Conservation (phyloP, 768 basidiomycete genomes). For the Pulveroboletus frians region DNA sequence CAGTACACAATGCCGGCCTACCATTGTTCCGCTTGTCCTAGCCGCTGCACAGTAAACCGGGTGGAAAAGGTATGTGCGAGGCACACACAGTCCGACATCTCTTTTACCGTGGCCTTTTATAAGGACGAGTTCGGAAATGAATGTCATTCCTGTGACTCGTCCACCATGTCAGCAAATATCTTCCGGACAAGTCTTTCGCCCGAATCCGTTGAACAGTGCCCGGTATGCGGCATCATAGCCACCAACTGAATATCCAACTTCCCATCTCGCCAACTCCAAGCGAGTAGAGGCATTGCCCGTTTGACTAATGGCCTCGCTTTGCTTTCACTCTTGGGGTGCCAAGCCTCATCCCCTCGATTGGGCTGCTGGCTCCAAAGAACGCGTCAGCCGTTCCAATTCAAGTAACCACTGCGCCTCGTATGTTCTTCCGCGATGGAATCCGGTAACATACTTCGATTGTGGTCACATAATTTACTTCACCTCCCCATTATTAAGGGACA, state of each 20-base stretch:
- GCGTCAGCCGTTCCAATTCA: constrained; percentile 14
- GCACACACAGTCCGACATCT: constrained; percentile 7
- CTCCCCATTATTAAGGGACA: constrained; percentile 30
- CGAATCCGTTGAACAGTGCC: constrained; percentile 29
- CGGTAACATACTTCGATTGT: constrained; percentile 24
- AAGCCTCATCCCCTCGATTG: constrained; percentile 16
- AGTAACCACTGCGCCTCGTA: constrained; percentile 24
- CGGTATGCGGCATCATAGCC: constrained; percentile 27
- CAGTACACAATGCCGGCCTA: constrained; percentile 17
- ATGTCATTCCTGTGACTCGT: constrained; percentile 29
- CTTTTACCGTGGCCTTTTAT: constrained; percentile 26
- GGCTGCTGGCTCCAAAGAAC: constrained; percentile 9
- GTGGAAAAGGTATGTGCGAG: constrained; percentile 23
- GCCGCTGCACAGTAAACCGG: constrained; percentile 3
- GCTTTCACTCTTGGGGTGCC: constrained; percentile 20
- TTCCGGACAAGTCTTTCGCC: constrained; percentile 27
- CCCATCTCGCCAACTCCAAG: constrained; percentile 17
- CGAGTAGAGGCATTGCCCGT: constrained; percentile 26
- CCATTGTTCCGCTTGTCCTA: constrained; percentile 6
- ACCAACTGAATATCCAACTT: constrained; percentile 11
- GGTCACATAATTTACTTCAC: constrained; percentile 22
- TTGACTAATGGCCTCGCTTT: constrained; percentile 29
- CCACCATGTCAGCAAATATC: constrained; percentile 20
- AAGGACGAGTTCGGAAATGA: constrained; percentile 31
- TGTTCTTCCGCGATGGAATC: constrained; percentile 25